Conservation (phyloP, 192 early-diverging fungal species). For the Coemansia sp. region DNA sequence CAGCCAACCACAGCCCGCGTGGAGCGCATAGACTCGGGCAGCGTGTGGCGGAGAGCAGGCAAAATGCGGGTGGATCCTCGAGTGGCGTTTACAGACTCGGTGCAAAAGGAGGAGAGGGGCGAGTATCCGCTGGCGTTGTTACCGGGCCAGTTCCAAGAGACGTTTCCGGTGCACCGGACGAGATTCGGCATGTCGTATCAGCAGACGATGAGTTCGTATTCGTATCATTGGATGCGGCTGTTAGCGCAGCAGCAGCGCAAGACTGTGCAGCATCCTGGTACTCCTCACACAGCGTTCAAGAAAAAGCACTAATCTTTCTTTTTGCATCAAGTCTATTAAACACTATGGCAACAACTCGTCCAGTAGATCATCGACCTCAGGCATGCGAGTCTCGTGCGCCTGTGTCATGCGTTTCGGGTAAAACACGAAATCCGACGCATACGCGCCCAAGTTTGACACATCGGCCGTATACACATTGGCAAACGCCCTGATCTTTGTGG, state of each 20-base stretch:
- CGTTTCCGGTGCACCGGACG: slow-evolving; percentile 43
- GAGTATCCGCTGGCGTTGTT: slow-evolving; percentile 46
- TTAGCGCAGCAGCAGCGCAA: slow-evolving; percentile 24
- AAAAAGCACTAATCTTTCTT: background rate
- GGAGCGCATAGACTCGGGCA: slow-evolving; percentile 13
- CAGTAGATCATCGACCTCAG: slow-evolving; percentile 48
- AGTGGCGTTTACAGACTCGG: slow-evolving; percentile 23
- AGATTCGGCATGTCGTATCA: slow-evolving; percentile 36
- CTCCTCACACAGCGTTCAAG: too few relatives aligned
- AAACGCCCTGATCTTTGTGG: slow-evolving; percentile 58
- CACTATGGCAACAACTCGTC: slow-evolving; percentile 20
- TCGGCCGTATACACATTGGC: slow-evolving; percentile 58
- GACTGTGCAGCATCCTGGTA: background rate
- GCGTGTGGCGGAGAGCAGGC: slow-evolving; percentile 5
- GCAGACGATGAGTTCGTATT: slow-evolving; percentile 35
- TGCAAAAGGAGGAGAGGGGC: background rate
- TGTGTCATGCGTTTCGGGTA: slow-evolving; percentile 62
- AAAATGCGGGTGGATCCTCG: slow-evolving; percentile 14
- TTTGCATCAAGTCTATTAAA: background rate
- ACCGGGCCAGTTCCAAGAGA: slow-evolving; percentile 46
- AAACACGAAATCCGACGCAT: slow-evolving; percentile 62
- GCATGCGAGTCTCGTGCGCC: slow-evolving; percentile 56
- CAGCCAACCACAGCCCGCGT: slow-evolving; percentile 35
- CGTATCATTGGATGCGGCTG: slow-evolving; percentile 33
- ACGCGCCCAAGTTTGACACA: slow-evolving; percentile 55